Evolutionary conservation across 2,329 filamentous ascomycete species (phyloP), one percentile per base, ranked within the genome.

Genomic region (Trichoderma guizhouense): DNA sequence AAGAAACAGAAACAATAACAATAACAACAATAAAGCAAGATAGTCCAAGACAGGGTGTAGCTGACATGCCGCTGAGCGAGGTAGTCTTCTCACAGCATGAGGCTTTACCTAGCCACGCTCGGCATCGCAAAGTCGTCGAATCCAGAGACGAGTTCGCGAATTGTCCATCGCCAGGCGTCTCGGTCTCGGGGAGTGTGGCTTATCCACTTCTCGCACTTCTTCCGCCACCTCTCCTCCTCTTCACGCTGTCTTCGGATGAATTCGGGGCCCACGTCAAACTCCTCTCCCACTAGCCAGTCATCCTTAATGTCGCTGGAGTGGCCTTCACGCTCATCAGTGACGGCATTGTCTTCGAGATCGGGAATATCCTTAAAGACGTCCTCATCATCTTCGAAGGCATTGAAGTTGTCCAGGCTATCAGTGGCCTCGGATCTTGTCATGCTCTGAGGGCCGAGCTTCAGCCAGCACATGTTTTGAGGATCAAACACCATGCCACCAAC

Each of bases 401-500:
- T 89, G 72, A 91, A 89, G 0, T 86, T 86, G 74, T 91, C 89
- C 82, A 91, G 85, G 3, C 87, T 84, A 76, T 91, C 89, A 57
- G 85, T 84, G 11, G 82, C 80, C 21, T 88, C 85, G 2, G 85
- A 83, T 72, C 83, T 84, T 55, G 81, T 77, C 39, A 43, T 58
- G 24, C 62, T 55, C 65, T 84, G 84, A 21, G 84, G 81, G 61
- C 86, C 85, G 73, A 96, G 85, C 81, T 97, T 98, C 71, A 98
- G 87, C 96, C 96, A 99, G 80, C 94, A 97, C 95, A 99, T 98
- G 76, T 93, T 93, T 74, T 94, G 91, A 4, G 96, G 96, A 79
- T 99, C 96, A 80, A 98, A 99, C 11, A 98, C 92, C 96, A 99
- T 99, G 76, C 94, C 94, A n/a, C 94, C 93, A 72, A 98, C 94